These are phyloP conservation scores for Miscanthus lutarioriparius DNA, from an alignment of 176 grass and related monocot genomes.

Conservation along the genomic window DNA sequence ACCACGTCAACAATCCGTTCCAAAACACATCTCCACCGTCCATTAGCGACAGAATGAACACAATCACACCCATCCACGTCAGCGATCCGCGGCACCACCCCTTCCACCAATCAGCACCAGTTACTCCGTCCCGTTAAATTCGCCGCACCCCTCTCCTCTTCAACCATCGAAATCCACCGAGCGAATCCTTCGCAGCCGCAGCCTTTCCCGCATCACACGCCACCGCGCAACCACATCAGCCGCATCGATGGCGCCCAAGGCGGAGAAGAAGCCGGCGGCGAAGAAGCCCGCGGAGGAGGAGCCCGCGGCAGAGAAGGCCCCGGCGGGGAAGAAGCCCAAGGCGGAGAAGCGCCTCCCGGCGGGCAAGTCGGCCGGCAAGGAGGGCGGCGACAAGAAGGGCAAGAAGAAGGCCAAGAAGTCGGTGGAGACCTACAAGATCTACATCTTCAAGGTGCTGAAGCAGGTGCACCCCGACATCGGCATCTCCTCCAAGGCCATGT, in stretches of 20 bases:
- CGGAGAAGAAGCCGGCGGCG: slow-evolving; percentile 35
- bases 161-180: neutral
- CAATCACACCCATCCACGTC: neutral
- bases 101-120: slow-evolving; percentile 20
- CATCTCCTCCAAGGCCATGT: slow-evolving; percentile 73
- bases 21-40: slow-evolving; percentile 4
- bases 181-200: neutral
- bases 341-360: neutral
- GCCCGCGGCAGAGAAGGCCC: neutral
- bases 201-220: neutral
- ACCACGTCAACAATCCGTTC: neutral
- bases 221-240: neutral
- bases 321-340: slow-evolving; percentile 14
- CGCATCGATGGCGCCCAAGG: slow-evolving; percentile 20
- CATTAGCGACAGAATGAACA: neutral
- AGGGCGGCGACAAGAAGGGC: slow-evolving; percentile 42
- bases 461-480: slow-evolving; percentile 67
- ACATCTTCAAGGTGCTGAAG: slow-evolving; percentile 91
- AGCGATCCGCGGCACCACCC: neutral
- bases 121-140: neutral
- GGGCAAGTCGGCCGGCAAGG: slow-evolving; percentile 27
- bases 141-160: no score
- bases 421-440: slow-evolving; percentile 89
- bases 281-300: slow-evolving; percentile 28
- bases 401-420: slow-evolving; percentile 58